These are phyloP conservation scores for Kwoniella pini DNA, from an alignment of 768 basidiomycete species.

Conservation along the genomic window DNA sequence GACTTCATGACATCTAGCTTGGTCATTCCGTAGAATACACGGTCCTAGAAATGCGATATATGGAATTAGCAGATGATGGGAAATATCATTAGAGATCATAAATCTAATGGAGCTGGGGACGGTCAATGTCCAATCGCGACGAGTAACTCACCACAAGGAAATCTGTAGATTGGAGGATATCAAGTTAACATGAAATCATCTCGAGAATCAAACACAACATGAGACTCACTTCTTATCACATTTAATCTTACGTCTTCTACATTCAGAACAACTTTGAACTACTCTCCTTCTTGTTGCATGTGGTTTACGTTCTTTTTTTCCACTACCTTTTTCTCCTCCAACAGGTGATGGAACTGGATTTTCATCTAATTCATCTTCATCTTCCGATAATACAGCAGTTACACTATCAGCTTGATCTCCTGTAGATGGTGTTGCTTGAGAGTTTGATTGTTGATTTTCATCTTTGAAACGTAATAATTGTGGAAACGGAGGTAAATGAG, in stretches of 20 bases:
- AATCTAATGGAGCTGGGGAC: too few species aligned
- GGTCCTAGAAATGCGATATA: slow-evolving; percentile 20
- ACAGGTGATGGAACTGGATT: slow-evolving; percentile 4
- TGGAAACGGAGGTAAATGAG: slow-evolving; percentile 31
- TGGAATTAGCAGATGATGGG: too few species aligned
- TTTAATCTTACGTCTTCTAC: slow-evolving; percentile 54
- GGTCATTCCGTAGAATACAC: slow-evolving; percentile 49
- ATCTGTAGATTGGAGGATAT: slow-evolving; percentile 23
- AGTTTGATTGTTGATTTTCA: slow-evolving; percentile 5
- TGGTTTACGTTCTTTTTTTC: slow-evolving; percentile 30
- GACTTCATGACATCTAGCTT: slow-evolving; percentile 51
- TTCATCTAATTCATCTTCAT: slow-evolving; percentile 19
- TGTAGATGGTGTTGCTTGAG: neutral
- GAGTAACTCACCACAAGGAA: slow-evolving; percentile 49
- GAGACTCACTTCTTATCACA: slow-evolving; percentile 54
- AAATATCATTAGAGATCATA: too few species aligned
- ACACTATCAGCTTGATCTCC: neutral
- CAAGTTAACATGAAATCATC: neutral
- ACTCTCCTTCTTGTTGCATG: slow-evolving; percentile 50
- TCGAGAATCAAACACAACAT: neutral
- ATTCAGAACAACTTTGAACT: slow-evolving; percentile 54
- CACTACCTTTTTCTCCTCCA: slow-evolving; percentile 4
- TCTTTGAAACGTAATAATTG: slow-evolving; percentile 24
- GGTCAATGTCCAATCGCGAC: too few species aligned
- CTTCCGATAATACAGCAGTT: neutral